These are phyloP conservation scores for Dendrobium catenatum DNA, from an alignment of 106 monocot genomes.

Conservation along the genomic window DNA sequence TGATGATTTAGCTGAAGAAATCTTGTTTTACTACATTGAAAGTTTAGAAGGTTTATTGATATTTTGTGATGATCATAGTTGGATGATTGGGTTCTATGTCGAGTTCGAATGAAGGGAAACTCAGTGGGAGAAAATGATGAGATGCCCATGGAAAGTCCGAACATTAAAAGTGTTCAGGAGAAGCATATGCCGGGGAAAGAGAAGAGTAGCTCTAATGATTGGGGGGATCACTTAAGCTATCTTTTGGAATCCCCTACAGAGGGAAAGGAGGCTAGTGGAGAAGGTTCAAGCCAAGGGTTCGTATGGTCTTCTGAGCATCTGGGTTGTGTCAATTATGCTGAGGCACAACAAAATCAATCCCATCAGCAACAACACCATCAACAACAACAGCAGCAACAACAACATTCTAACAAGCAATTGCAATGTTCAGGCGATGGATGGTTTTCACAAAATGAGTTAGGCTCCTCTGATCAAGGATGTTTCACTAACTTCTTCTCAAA, in stretches of 20 bases:
- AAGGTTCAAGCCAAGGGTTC: not conserved
- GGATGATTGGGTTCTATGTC: conserved; percentile 11
- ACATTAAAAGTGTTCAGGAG: not conserved
- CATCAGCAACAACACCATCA: not conserved
- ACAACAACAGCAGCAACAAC: not conserved
- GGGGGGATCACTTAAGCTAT: not conserved
- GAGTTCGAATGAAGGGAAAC: conserved; percentile 9
- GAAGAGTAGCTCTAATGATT: not conserved
- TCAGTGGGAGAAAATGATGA: not conserved
- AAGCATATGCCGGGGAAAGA: not conserved
- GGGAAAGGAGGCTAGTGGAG: not conserved
- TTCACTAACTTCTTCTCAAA: not conserved
- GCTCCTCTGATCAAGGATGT: not conserved
- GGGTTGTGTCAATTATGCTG: not conserved
- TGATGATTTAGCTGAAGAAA: not conserved
- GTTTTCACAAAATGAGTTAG: not conserved
- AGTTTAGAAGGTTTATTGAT: not conserved
- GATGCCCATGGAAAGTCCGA: not conserved
- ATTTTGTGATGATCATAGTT: not conserved
- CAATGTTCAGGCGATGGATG: not conserved
- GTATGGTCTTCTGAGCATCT: not conserved
- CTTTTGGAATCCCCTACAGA: not conserved
- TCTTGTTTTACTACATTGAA: not conserved
- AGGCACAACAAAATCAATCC: not conserved
- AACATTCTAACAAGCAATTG: not conserved